Evolutionary conservation across 2,329 filamentous ascomycete genomes (phyloP), one percentile per base, ranked within the genome.

Genomic region (Rutstroemia sp.): DNA sequence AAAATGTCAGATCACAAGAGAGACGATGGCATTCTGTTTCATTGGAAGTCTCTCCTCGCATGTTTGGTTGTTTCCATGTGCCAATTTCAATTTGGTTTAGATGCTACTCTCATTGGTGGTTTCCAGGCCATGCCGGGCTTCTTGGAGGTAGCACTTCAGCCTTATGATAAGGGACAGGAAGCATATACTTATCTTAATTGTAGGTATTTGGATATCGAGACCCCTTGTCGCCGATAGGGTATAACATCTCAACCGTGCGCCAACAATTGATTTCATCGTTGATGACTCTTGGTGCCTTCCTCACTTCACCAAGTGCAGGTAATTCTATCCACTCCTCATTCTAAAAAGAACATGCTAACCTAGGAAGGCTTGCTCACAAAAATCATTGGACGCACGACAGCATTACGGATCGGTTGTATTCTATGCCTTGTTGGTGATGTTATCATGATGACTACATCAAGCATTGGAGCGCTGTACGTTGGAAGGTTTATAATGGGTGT

Each of bases 211-310:
- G 78, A 2, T 75, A 79, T 12, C 6, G 9, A 46, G 23, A 44
- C 14, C 45, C 38, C n/a, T 46, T 27, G 9, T 61, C 56, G 48
- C 55, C 57, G 5, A 58, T 65, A n/a, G 63, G 67, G 39, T 70
- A 65, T 39, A 62, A 62, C 19, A 57, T 53, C 34, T 54, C 76
- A 70, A 72, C 73, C 17, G 77, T 74, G 0, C 76, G 78, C n/a
- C 77, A 80, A 59, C 74, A 76, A 59, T 71, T 80, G 2, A 79
- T 80, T 60, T 73, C 73, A n/a, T 79, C 76, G 1, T 69, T 80
- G 14, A 68, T 80, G 27, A 79, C 74, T 7, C 68, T 80, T 2
- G 77, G 77, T 1, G 73, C 76, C 2, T 78, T 79, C 60, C 54
- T 78, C 16, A 77, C 75, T 5, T 76, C 76, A 1, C 70, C 78